Conservation (phyloP, 306 rosid genomes). For the Oemleria cerasiformis region DNA sequence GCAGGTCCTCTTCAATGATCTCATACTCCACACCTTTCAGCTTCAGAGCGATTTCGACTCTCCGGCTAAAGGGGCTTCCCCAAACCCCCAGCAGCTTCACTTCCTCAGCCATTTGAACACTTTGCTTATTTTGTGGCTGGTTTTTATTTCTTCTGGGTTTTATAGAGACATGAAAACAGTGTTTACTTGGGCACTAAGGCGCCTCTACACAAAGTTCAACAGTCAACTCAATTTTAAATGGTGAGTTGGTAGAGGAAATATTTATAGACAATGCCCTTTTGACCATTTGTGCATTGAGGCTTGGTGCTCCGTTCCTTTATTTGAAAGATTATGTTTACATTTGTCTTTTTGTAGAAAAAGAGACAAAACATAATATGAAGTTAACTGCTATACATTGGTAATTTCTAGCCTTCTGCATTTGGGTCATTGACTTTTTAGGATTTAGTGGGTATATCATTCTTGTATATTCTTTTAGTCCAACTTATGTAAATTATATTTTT, state of each 20-base stretch:
- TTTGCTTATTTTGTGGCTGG: neutral
- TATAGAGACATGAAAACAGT: neutral
- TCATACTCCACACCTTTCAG: conserved; percentile 52
- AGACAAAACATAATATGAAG: neutral
- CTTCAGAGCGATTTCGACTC: conserved; percentile 46
- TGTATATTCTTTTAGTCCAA: neutral
- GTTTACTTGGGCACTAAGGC: neutral
- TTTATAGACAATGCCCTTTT: neutral
- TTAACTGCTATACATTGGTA: neutral
- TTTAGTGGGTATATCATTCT: neutral
- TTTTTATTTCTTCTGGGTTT: neutral
- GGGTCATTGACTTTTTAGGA: neutral
- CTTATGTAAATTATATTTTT: neutral
- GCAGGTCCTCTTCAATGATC: conserved; percentile 35
- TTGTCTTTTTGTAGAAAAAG: no score
- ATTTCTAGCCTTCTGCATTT: neutral
- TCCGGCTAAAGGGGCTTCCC: conserved; percentile 44
- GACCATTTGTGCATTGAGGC: neutral
- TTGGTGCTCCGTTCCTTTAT: neutral
- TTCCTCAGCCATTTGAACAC: conserved; percentile 24
- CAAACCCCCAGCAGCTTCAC: conserved; percentile 34
- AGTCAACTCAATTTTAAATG: neutral
- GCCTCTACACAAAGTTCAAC: neutral
- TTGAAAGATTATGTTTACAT: no score
- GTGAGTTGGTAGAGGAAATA: neutral